Conservation (phyloP, 805 yeast genomes). For the Naumovozyma castellii region DNA sequence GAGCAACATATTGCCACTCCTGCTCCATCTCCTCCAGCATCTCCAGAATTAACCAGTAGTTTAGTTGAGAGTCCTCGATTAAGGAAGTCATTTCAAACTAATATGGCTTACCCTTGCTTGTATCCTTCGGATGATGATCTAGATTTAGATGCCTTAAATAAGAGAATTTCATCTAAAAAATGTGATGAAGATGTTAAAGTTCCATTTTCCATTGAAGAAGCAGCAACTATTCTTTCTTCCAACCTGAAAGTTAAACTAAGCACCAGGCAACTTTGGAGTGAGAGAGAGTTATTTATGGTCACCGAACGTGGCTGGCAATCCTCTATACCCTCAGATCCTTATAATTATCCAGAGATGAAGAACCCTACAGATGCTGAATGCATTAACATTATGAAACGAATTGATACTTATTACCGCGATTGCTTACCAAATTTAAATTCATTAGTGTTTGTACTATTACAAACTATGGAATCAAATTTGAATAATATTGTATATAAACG, state of each 20-base stretch:
- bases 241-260: slow-evolving; percentile 59
- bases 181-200: slow-evolving; percentile 23
- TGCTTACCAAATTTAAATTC: slow-evolving; percentile 52
- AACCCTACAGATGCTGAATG: slow-evolving; percentile 22
- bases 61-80: slow-evolving; percentile 29
- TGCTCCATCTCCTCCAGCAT: slow-evolving; percentile 69
- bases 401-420: slow-evolving; percentile 49
- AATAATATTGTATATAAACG: slow-evolving; percentile 18
- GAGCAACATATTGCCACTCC: slow-evolving; percentile 61
- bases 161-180: slow-evolving; percentile 5
- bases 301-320: slow-evolving; percentile 59
- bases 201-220: slow-evolving; percentile 74
- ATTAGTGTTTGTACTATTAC: slow-evolving; percentile 52
- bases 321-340: slow-evolving; percentile 6
- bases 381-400: slow-evolving; percentile 34
- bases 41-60: slow-evolving; percentile 34
- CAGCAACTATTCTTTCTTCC: slow-evolving; percentile 54
- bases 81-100: slow-evolving; percentile 52
- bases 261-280: slow-evolving; percentile 62
- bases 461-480: slow-evolving; percentile 48
- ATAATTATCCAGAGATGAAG: slow-evolving; percentile 19
- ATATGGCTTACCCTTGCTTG: slow-evolving; percentile 56
- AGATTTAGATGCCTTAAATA: slow-evolving; percentile 17
- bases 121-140: slow-evolving; percentile 42
- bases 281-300: slow-evolving; percentile 57